Conservation (phyloP, 2,329 filamentous ascomycete genomes). For the Laburnicola sp. region DNA sequence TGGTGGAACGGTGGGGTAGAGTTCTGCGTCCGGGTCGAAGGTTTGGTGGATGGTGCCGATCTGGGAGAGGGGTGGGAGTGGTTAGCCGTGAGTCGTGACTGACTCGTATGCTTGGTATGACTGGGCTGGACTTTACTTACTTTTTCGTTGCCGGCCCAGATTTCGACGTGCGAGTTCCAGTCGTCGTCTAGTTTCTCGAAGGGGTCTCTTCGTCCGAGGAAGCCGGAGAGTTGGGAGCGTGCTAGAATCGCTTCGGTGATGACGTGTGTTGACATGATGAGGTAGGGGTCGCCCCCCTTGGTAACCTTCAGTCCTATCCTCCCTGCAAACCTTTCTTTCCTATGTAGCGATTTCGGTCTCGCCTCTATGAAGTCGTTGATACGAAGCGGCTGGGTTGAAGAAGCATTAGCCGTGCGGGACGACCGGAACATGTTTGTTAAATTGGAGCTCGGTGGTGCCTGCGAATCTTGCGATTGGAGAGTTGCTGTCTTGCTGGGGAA, state of each 20-base stretch:
- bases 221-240: constrained; percentile 11
- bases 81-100: background rate
- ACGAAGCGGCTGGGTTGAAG: constrained; percentile 6
- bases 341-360: constrained; percentile 10
- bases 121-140: constrained; percentile 1
- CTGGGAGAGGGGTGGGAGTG: constrained; percentile 1
- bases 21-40: constrained; percentile 19
- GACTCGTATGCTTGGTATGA: background rate
- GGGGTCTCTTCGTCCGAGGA: constrained; percentile 12
- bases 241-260: constrained; percentile 26
- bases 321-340: constrained; percentile 20
- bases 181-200: constrained; percentile 17
- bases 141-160: constrained; percentile 24
- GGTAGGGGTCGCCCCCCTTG: constrained; percentile 12
- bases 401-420: background rate
- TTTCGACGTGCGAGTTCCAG: constrained; percentile 26
- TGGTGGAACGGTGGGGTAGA: constrained; percentile 24
- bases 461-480: constrained; percentile 2
- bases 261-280: constrained; percentile 27
- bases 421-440: constrained; percentile 10
- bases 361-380: constrained; percentile 28
- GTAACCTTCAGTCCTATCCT: constrained; percentile 20
- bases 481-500: constrained; percentile 14
- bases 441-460: background rate
- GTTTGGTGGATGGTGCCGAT: constrained; percentile 21